These are phyloP conservation scores for Citrus glauca DNA, from an alignment of 345 rosid species.

Conservation along the genomic window DNA sequence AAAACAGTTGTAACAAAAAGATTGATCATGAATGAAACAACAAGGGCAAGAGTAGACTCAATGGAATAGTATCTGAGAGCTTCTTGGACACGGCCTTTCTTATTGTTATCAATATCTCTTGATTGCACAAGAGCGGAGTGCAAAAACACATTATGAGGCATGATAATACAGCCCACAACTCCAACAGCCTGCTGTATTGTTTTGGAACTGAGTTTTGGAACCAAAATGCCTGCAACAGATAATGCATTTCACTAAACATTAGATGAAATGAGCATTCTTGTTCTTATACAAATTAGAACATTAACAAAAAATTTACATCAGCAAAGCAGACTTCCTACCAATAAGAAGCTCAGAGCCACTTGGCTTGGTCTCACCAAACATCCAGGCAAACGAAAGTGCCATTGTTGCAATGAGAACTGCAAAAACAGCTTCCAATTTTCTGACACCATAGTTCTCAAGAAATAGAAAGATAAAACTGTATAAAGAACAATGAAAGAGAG, in stretches of 20 bases:
- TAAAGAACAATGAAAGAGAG: conserved; percentile 12
- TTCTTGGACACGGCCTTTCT: conserved; percentile 70
- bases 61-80: conserved; percentile 85
- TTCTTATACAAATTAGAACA: neutral
- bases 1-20: conserved; percentile 87
- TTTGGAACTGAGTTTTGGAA: conserved; percentile 79
- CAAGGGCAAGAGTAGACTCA: conserved; percentile 71
- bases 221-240: conserved; percentile 54
- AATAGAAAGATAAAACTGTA: conserved; percentile 82
- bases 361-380: conserved; percentile 92
- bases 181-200: conserved; percentile 93
- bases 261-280: neutral
- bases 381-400: conserved; percentile 92
- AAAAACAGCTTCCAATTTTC: conserved; percentile 88
- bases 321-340: conserved; percentile 36
- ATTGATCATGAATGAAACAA: conserved; percentile 77
- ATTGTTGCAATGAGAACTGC: conserved; percentile 76
- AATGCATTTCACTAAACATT: neutral
- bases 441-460: conserved; percentile 91
- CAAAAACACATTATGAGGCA: conserved; percentile 95
- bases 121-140: conserved; percentile 97
- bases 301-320: neutral
- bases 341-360: conserved; percentile 68
- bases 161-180: conserved; percentile 89
- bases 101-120: conserved; percentile 61